phyloP scores from a whole-genome alignment of 2,329 filamentous ascomycete genomes.

The Aquanectria penicillioides region DNA sequence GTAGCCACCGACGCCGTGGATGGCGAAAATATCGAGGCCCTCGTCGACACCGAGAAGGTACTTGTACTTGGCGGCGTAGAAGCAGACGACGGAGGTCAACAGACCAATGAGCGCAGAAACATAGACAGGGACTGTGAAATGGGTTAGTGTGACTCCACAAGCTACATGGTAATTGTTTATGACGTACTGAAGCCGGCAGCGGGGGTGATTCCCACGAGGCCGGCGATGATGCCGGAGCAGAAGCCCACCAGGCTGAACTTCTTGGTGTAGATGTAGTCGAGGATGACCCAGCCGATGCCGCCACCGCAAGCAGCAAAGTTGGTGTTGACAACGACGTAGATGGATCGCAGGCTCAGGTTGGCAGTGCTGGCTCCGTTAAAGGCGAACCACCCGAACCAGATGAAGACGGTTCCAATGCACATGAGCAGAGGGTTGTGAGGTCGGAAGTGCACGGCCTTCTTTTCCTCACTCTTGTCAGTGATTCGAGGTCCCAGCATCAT shows the following conservation, averaged over 20 bases:
- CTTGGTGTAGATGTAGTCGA: slow-evolving; percentile 60
- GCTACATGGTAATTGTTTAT: accelerated
- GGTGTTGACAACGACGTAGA: slow-evolving; percentile 68
- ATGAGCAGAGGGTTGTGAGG: slow-evolving; percentile 72
- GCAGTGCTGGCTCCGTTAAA: slow-evolving; percentile 63
- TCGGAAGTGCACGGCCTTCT: slow-evolving; percentile 49
- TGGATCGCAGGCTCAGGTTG: slow-evolving; percentile 61
- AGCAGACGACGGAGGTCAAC: slow-evolving; percentile 58
- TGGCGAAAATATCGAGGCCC: slow-evolving; percentile 67
- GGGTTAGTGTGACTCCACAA: neutral
- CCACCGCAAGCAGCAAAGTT: slow-evolving; percentile 66
- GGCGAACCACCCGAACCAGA: slow-evolving; percentile 71
- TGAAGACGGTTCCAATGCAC: slow-evolving; percentile 70
- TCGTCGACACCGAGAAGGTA: slow-evolving; percentile 65
- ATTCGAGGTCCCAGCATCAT: slow-evolving; percentile 68
- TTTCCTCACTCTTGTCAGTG: slow-evolving; percentile 30
- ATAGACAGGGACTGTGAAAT: slow-evolving; percentile 56
- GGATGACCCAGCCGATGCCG: slow-evolving; percentile 61
- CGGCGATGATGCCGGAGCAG: slow-evolving; percentile 64
- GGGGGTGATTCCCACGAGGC: slow-evolving; percentile 67
- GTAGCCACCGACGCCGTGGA: slow-evolving; percentile 68
- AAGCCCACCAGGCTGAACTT: slow-evolving; percentile 40
- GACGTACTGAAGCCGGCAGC: slow-evolving; percentile 59
- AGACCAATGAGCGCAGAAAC: slow-evolving; percentile 61
- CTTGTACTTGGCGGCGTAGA: slow-evolving; percentile 59